These are phyloP conservation scores for Suillus discolor DNA, from an alignment of 768 basidiomycete species.

Conservation along the genomic window DNA sequence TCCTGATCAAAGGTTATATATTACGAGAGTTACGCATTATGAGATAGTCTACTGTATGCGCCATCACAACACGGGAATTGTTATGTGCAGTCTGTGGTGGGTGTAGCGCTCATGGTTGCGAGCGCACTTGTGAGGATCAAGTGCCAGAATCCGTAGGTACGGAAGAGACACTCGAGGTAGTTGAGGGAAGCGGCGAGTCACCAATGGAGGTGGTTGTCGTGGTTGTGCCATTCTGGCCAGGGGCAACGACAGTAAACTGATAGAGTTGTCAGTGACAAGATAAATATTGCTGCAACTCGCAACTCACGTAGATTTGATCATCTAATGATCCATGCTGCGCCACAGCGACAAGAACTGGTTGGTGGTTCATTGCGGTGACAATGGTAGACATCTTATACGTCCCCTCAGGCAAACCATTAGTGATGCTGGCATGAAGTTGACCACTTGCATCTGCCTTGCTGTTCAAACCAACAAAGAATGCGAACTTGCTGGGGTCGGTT, in stretches of 20 bases:
- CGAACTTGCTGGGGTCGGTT: constrained; percentile 52
- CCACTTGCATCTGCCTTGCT: constrained; percentile 44
- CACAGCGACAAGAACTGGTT: constrained; percentile 37
- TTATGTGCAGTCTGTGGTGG: neutral
- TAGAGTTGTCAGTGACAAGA: neutral
- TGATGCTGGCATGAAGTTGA: constrained; percentile 47
- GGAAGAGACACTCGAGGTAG: neutral
- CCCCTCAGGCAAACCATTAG: constrained; percentile 56
- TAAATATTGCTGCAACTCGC: constrained; percentile 18
- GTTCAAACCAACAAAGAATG: constrained; percentile 62
- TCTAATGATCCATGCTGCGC: constrained; percentile 45
- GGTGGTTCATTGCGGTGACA: constrained; percentile 51
- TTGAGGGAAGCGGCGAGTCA: neutral
- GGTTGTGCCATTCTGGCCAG: constrained; percentile 16
- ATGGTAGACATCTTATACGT: constrained; percentile 47
- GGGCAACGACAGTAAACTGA: constrained; percentile 30
- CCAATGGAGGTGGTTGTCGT: constrained; percentile 10
- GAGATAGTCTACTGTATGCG: too few species aligned
- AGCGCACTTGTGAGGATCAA: neutral
- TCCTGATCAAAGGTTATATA: too few species aligned
- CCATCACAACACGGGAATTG: neutral
- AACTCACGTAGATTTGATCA: constrained; percentile 42
- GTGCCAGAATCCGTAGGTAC: neutral
- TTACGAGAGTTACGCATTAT: too few species aligned
- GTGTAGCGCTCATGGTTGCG: constrained; percentile 3